Conservation (phyloP, 129 eudicot genomes). For the Artemisia tridentata region DNA sequence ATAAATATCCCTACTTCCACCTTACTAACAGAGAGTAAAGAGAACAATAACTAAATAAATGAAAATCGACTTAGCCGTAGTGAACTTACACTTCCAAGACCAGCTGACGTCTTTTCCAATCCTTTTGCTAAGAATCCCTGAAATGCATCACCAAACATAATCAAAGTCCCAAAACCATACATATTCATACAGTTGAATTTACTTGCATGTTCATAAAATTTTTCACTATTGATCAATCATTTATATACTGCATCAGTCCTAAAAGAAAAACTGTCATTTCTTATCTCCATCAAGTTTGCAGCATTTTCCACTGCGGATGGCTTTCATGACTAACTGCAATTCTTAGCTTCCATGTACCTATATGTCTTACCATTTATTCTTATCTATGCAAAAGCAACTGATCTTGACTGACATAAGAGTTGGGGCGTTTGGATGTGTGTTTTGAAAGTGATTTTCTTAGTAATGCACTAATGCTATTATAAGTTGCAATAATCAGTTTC, state of each 20-base stretch:
- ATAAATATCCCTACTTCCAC: background rate
- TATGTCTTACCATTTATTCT: too few relatives aligned
- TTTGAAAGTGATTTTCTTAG: background rate
- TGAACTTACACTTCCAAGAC: constrained; percentile 94
- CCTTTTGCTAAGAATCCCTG: constrained; percentile 99
- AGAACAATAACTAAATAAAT: constrained; percentile 7
- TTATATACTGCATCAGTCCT: constrained; percentile 1
- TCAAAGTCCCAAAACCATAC: constrained; percentile 15
- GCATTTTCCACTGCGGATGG: background rate
- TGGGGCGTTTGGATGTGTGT: background rate
- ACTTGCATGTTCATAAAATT: constrained; percentile 5
- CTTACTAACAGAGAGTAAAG: background rate
- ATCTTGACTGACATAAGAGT: background rate
- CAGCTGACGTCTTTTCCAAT: constrained; percentile 87
- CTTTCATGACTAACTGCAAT: constrained; percentile 4
- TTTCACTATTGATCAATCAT: background rate
- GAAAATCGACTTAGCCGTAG: constrained; percentile 16
- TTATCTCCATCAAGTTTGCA: constrained; percentile 9
- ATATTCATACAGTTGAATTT: background rate
- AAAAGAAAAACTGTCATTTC: background rate
- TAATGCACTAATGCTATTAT: too few relatives aligned
- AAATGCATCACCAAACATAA: constrained; percentile 22
- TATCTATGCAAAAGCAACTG: background rate
- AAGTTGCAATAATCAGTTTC: background rate
- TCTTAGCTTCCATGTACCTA: background rate